Percentiles rank a stretch among this genome's conserved stretches.
Conservation (phyloP, 2,329 filamentous ascomycete genomes). For the Ceratocystis cubensis region DNA sequence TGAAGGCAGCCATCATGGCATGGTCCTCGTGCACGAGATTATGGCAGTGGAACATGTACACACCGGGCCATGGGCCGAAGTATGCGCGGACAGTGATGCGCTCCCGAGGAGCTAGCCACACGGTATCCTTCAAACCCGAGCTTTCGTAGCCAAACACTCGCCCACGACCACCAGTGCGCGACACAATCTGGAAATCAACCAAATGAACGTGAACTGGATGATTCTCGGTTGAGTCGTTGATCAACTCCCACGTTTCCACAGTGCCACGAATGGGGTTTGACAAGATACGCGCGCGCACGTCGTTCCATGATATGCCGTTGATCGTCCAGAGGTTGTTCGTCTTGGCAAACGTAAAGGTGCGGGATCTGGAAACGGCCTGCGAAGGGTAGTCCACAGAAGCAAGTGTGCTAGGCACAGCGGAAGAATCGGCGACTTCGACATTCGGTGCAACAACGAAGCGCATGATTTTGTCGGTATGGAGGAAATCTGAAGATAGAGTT, state of each 20-base stretch:
- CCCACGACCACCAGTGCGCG: slow-evolving; percentile 33
- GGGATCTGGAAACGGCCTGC: slow-evolving; percentile 29
- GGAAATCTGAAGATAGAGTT: slow-evolving; percentile 31
- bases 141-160: slow-evolving; percentile 40
- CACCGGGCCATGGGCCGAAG: slow-evolving; percentile 42
- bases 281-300: slow-evolving; percentile 37
- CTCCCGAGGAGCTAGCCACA: slow-evolving; percentile 41
- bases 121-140: slow-evolving; percentile 45
- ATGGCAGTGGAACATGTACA: slow-evolving; percentile 40
- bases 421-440: slow-evolving; percentile 28
- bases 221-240: slow-evolving; percentile 38
- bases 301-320: slow-evolving; percentile 37
- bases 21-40: slow-evolving; percentile 36
- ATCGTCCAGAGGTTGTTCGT: slow-evolving; percentile 37
- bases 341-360: slow-evolving; percentile 36
- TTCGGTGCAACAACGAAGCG: slow-evolving; percentile 36
- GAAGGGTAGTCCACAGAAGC: slow-evolving; percentile 31
- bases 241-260: slow-evolving; percentile 38
- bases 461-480: slow-evolving; percentile 40
- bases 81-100: slow-evolving; percentile 38
- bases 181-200: slow-evolving; percentile 44
- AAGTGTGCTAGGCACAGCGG: slow-evolving; percentile 28
- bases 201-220: slow-evolving; percentile 48
- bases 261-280: slow-evolving; percentile 36
- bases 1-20: slow-evolving; percentile 38